Base-by-base conservation (phyloP, 2,329 filamentous ascomycete species). In the Botrytis pseudocinerea region DNA sequence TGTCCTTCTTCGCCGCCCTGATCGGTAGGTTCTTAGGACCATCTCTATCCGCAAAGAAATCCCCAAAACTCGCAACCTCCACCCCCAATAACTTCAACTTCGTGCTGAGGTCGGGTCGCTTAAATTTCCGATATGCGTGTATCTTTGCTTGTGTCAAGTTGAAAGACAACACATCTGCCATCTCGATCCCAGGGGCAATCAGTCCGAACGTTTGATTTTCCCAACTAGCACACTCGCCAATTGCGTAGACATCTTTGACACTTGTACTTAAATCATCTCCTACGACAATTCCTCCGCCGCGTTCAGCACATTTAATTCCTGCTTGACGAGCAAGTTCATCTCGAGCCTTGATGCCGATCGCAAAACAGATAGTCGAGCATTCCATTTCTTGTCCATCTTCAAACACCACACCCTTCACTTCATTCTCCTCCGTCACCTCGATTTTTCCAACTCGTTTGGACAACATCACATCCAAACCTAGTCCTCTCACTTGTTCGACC, bases 191-290 rank as follows among this genome's bases (percentile, higher is more conserved):
- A 0, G 94, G 94, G 0, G 92, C 94, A 77, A 98, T 97, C 32
- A 98, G 88, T 9, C 94, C 94, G 77, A 94, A 97, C 0, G 93
- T 94, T 82, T 96, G 92, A 77, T 89, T 91, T 75, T 95, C 87
- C 93, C 93, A 97, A 83, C 91, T 96, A 8, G 94, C 94, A 78
- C 94, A 97, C 82, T 97, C 95, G 73, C 94, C 95, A 68, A 97
- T 92, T 64, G 94, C 94, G 80, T 96, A 97, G 68, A 97, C 88
- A 75, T 92, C 90, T 0, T 89, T 85, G 6, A 87, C 82, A 46
- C 89, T 96, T 2, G 94, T 97, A 75, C 87, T 86, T 9, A 97
- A 83, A 76, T 89, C 85, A 73, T 88, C 86, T 38, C 74, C 72
- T 25, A 79, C 76, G 42, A 95, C 87, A 71, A 95, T 90, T n/a